phyloP scores from a whole-genome alignment of 768 basidiomycete genomes.

The Trametes meyenii region DNA sequence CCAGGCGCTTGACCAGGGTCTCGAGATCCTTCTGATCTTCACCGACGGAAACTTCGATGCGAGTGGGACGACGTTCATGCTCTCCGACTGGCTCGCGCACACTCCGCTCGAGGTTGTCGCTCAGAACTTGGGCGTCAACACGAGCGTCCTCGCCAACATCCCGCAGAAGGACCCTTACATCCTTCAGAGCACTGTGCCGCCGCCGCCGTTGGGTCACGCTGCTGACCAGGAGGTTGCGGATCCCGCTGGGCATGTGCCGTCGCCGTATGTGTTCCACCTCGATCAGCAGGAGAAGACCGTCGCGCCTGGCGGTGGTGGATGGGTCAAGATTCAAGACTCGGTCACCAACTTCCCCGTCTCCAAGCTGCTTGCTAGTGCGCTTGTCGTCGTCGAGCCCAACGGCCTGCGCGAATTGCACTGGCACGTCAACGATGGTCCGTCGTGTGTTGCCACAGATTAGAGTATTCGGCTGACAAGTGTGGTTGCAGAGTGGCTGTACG shows the following conservation, averaged over 20 bases:
- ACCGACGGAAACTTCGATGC: conserved; percentile 35
- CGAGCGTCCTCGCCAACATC: conserved; percentile 23
- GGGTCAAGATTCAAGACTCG: conserved; percentile 34
- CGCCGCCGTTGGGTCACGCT: conserved; percentile 26
- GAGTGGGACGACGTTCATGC: conserved; percentile 34
- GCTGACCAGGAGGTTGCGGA: conserved; percentile 22
- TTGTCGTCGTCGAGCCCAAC: conserved; percentile 32
- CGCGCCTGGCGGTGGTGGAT: conserved; percentile 31
- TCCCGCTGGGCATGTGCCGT: conserved; percentile 25
- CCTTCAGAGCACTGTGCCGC: conserved; percentile 23
- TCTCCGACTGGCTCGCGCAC: conserved; percentile 34
- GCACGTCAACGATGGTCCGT: conserved; percentile 30
- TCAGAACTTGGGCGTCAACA: conserved; percentile 31
- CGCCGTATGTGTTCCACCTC: conserved; percentile 29
- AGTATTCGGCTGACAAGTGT: not conserved
- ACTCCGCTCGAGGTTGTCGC: conserved; percentile 33
- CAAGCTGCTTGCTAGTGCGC: conserved; percentile 26
- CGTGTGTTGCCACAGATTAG: too few relatives aligned
- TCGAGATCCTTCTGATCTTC: conserved; percentile 34
- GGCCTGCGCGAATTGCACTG: conserved; percentile 33
- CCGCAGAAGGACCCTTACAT: conserved; percentile 33
- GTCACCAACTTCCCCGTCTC: conserved; percentile 31
- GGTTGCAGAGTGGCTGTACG: conserved; percentile 30
- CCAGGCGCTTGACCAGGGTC: conserved; percentile 31
- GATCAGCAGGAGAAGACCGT: conserved; percentile 25